Evolutionary conservation across 148 eudicot species (phyloP), one percentile per base, ranked within the genome.

Genomic region (Rhododendron molle): DNA sequence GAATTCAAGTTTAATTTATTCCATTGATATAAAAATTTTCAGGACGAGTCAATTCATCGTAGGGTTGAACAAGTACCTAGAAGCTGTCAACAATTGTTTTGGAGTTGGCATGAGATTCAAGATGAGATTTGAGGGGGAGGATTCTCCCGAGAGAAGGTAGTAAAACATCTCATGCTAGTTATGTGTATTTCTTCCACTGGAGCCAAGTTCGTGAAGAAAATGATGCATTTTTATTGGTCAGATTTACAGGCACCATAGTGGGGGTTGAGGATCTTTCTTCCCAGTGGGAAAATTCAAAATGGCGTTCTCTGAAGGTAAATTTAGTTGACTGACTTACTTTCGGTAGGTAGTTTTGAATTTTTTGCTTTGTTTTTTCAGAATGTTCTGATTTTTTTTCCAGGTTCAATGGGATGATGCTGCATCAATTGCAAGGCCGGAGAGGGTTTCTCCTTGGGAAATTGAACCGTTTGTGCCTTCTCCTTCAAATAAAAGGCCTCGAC

Each of bases 321-420:
- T 46, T 13, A 18, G 54, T 81, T 85, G 74, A 72, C 60, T 23
- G 60, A n/a, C 43, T 47, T 26, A 47, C 16, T 78, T 78, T 50
- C 1, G n/a, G 7, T 69, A 1, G 43, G 52, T 46, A 10, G 67
- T 13, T 72, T 83, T 23, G 5, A 11, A 30, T 9, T 30, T 76
- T 78, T 76, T 20, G 7, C 34, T 34, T 20, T 20, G 20, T 69
- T 69, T 30, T 54, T 74, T 83, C 20, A 47, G 15, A 21, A 20
- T 58, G 46, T 60, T 40, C 7, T 11, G 4, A 46, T 18, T 46
- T 40, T 6, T 78, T 78, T 52, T 76, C 73, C 90, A 97, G 99
- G 96, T 97, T 89, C 99, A 94, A 82, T 97, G 99, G 99, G 99
- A 97, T 86, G 99, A 97, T 82, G 92, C 94, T 69, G 91, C 98